Evolutionary conservation across 2,329 filamentous ascomycete genomes (phyloP).

Genomic region (Fusarium sp.): DNA sequence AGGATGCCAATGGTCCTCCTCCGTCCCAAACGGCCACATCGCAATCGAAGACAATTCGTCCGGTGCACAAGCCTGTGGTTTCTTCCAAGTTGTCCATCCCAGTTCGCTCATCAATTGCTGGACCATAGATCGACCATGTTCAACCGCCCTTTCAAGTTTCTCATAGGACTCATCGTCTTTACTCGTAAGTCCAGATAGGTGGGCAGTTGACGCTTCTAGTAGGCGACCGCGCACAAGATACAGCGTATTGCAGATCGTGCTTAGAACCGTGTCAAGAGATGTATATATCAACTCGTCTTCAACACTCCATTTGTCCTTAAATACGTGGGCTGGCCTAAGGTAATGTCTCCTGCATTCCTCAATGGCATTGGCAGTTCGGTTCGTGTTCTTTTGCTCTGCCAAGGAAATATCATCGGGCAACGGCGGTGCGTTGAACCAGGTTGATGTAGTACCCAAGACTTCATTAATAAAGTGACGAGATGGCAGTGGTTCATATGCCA

Average conservation of each 20-base stretch:
- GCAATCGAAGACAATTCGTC: conserved; percentile 70
- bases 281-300: conserved; percentile 59
- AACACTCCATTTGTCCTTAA: conserved; percentile 47
- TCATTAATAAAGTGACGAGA: conserved; percentile 49
- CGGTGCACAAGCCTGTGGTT: conserved; percentile 62
- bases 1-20: conserved; percentile 62
- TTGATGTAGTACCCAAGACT: conserved; percentile 54
- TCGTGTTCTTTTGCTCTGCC: conserved; percentile 44
- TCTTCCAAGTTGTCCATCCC: conserved; percentile 70
- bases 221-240: conserved; percentile 42
- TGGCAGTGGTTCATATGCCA: conserved; percentile 48
- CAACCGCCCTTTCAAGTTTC: conserved; percentile 30
- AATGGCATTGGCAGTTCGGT: conserved; percentile 53
- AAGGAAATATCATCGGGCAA: conserved; percentile 37
- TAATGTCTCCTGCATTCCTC: conserved; percentile 60
- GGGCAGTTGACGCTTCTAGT: conserved; percentile 26
- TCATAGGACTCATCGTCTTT: background rate
- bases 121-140: conserved; percentile 33
- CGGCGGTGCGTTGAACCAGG: conserved; percentile 56
- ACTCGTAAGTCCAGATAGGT: conserved; percentile 10
- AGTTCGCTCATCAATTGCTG: conserved; percentile 59
- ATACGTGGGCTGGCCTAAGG: conserved; percentile 48
- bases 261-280: conserved; percentile 54
- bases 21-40: conserved; percentile 70
- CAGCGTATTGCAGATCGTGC: conserved; percentile 52